Evolutionary conservation across 176 grass and related monocot species (phyloP).

Genomic region (Rhynchospora pubera): DNA sequence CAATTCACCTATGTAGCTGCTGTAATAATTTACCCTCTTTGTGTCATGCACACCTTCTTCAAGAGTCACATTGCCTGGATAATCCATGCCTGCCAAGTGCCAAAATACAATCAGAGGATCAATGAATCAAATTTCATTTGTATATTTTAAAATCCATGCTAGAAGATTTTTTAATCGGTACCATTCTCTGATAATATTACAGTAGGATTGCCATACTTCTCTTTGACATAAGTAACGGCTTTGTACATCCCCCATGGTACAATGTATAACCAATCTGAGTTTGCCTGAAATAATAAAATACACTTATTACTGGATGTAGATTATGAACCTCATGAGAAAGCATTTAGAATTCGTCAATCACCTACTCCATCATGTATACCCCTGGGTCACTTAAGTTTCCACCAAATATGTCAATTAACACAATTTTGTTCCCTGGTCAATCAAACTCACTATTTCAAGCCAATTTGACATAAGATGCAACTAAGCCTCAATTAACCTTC

Average conservation of each 20-base stretch:
- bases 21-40: constrained; percentile 38
- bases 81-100: constrained; percentile 35
- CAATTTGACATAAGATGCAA: neutral
- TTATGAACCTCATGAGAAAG: neutral
- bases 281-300: constrained; percentile 26
- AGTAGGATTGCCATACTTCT: constrained; percentile 48
- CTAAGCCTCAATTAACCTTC: neutral
- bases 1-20: constrained; percentile 33
- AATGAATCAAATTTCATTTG: neutral
- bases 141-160: neutral
- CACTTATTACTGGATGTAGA: neutral
- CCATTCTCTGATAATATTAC: constrained; percentile 79
- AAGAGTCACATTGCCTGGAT: constrained; percentile 39
- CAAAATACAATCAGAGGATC: neutral
- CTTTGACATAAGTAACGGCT: constrained; percentile 67
- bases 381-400: neutral
- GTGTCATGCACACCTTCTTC: constrained; percentile 31
- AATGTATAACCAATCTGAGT: constrained; percentile 75
- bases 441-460: neutral
- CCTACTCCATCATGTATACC: neutral
- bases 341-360: neutral
- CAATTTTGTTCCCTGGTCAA: neutral
- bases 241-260: constrained; percentile 92
- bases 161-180: constrained; percentile 16
- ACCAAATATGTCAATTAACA: neutral